Evolutionary conservation across 169 alveolate genomes (phyloP).

Genomic region (Plasmodium sp.): DNA sequence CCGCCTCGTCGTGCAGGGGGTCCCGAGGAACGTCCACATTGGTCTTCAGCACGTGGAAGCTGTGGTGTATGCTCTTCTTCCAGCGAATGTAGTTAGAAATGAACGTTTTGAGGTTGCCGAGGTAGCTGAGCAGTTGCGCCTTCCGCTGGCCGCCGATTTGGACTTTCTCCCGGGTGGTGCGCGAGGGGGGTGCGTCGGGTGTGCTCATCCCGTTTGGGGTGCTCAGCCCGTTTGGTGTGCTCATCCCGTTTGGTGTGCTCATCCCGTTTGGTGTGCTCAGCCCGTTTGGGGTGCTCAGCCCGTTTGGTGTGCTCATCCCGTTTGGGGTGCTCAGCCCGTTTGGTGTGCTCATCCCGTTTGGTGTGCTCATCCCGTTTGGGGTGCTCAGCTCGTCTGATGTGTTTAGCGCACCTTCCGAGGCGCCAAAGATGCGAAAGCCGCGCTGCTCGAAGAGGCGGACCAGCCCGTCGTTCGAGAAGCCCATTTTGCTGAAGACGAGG

Average conservation of each 20-base stretch:
- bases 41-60: slow-evolving; percentile 29
- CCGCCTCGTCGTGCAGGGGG: slow-evolving; percentile 12
- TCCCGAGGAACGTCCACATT: slow-evolving; percentile 20
- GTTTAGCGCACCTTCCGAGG: neutral
- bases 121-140: slow-evolving; percentile 14
- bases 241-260: no score
- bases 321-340: no score
- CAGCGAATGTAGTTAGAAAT: slow-evolving; percentile 12
- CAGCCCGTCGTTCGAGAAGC: slow-evolving; percentile 18
- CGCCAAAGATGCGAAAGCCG: slow-evolving; percentile 40
- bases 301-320: neutral
- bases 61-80: slow-evolving; percentile 32
- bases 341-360: no score
- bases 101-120: slow-evolving; percentile 19
- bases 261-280: no score
- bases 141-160: slow-evolving; percentile 19
- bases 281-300: neutral
- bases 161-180: neutral
- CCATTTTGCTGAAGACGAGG: slow-evolving; percentile 44
- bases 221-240: no score
- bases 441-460: neutral
- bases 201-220: no score
- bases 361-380: no score
- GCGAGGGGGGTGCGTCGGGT: neutral
- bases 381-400: neutral